Conservation (phyloP, 306 rosid species). For the Castanospermum australe region DNA sequence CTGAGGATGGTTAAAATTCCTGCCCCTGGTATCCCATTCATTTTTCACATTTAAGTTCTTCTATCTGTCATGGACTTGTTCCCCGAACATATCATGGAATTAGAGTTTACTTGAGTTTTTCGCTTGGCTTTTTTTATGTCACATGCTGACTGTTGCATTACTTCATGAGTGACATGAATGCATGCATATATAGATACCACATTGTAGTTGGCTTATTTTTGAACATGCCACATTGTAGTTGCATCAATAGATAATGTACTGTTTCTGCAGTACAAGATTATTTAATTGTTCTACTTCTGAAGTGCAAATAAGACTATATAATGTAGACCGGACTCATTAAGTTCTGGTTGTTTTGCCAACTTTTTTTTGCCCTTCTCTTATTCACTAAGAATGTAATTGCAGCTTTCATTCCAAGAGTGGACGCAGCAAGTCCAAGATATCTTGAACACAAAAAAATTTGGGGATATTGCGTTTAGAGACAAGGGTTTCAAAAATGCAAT, state of each 20-base stretch:
- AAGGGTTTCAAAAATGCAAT: slow-evolving; percentile 92
- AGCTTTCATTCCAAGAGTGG: slow-evolving; percentile 99
- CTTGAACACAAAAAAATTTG: slow-evolving; percentile 87
- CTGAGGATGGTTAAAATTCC: background rate
- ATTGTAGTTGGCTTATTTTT: background rate
- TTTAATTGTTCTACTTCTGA: background rate
- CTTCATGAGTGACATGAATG: background rate
- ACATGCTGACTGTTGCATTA: background rate
- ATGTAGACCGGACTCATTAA: background rate
- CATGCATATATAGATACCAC: background rate
- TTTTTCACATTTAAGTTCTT: background rate
- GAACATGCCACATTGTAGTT: background rate
- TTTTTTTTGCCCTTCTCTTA: background rate
- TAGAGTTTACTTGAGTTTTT: background rate
- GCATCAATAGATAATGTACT: background rate
- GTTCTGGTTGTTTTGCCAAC: background rate
- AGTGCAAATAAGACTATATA: background rate
- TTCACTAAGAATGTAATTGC: slow-evolving; percentile 28
- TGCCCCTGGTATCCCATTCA: background rate
- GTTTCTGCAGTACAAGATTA: background rate
- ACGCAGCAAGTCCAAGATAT: slow-evolving; percentile 96
- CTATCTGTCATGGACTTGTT: background rate
- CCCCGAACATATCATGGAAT: background rate
- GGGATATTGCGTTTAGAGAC: slow-evolving; percentile 95
- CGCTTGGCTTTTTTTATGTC: background rate